phyloP scores from a whole-genome alignment of 352 stramenopile species.

The Phytophthora idaei region DNA sequence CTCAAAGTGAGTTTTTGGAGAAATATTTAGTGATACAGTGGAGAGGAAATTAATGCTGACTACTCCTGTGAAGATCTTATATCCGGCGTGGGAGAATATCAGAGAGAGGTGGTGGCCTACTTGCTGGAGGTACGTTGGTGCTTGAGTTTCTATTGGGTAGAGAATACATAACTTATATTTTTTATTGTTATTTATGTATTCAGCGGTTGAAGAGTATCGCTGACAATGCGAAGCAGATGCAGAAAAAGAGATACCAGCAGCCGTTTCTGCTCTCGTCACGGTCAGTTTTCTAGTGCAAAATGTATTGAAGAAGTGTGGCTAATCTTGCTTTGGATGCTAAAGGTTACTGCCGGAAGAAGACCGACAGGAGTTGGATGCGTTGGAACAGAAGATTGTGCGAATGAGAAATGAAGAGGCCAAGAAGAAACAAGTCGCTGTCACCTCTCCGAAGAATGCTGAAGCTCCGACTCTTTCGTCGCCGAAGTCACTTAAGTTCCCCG shows the following conservation, averaged over 20 bases:
- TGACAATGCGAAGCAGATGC: slow-evolving; percentile 68
- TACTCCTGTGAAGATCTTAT: slow-evolving; percentile 26
- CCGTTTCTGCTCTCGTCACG: slow-evolving; percentile 71
- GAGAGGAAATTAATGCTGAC: background rate
- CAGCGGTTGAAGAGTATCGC: slow-evolving; percentile 74
- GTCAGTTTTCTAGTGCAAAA: slow-evolving; percentile 11
- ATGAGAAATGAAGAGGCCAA: slow-evolving; percentile 33
- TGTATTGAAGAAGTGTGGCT: background rate
- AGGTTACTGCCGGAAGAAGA: slow-evolving; percentile 73
- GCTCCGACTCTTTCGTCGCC: slow-evolving; percentile 6
- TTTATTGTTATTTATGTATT: background rate
- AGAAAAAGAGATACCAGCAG: slow-evolving; percentile 71
- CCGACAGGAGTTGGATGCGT: slow-evolving; percentile 47
- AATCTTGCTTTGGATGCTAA: background rate
- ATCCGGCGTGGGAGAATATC: slow-evolving; percentile 44
- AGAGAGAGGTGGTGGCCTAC: slow-evolving; percentile 77
- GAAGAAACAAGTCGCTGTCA: slow-evolving; percentile 21
- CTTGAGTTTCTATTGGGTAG: background rate
- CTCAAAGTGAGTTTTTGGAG: slow-evolving; percentile 27
- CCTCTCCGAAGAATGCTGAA: slow-evolving; percentile 11
- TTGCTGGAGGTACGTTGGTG: slow-evolving; percentile 54
- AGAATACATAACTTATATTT: background rate
- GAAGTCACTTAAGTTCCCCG: slow-evolving; percentile 9
- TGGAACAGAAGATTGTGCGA: slow-evolving; percentile 51
- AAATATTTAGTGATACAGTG: background rate